These are phyloP conservation scores for Naganishia friedmannii DNA, from an alignment of 768 basidiomycete genomes.

Conservation along the genomic window DNA sequence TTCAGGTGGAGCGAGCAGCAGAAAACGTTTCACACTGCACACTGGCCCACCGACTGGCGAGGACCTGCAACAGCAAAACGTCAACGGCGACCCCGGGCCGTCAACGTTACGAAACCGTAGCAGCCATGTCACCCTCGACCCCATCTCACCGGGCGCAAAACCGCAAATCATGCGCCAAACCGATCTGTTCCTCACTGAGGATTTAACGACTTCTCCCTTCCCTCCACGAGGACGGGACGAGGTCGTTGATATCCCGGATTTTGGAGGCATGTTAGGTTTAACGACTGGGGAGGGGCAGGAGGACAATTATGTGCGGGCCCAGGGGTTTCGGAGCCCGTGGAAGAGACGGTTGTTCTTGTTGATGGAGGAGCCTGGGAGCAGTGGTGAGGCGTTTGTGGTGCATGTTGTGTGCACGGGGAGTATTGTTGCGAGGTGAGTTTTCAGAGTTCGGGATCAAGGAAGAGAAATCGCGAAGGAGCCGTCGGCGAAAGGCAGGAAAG, in stretches of 20 bases:
- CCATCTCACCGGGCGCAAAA: conserved; percentile 2
- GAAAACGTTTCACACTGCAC: conserved; percentile 14
- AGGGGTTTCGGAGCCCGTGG: conserved; percentile 54
- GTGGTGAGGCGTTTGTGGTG: conserved; percentile 69
- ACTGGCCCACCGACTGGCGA: background rate
- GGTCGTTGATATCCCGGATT: conserved; percentile 47
- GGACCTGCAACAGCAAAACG: background rate
- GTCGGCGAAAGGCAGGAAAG: too few species aligned
- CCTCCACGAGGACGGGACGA: conserved; percentile 28
- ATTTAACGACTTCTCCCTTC: conserved; percentile 15
- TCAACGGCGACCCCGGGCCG: conserved; percentile 6
- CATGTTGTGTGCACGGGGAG: conserved; percentile 69
- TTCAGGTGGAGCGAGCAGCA: background rate
- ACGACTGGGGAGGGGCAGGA: conserved; percentile 42
- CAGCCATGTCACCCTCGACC: conserved; percentile 7
- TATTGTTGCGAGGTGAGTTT: conserved; percentile 59
- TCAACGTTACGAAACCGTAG: conserved; percentile 8
- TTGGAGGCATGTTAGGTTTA: conserved; percentile 48
- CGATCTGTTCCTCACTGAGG: conserved; percentile 15
- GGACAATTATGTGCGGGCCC: conserved; percentile 47
- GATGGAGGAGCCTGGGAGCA: conserved; percentile 76
- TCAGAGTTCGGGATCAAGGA: background rate
- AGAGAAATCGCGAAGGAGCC: too few species aligned
- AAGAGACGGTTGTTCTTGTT: conserved; percentile 67
- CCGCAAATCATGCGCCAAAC: conserved; percentile 21